Percentiles rank a stretch among this genome's conserved stretches.
Evolutionary conservation across 1,139 yeast species (phyloP).

Genomic region (Suhomyces terraborum): DNA sequence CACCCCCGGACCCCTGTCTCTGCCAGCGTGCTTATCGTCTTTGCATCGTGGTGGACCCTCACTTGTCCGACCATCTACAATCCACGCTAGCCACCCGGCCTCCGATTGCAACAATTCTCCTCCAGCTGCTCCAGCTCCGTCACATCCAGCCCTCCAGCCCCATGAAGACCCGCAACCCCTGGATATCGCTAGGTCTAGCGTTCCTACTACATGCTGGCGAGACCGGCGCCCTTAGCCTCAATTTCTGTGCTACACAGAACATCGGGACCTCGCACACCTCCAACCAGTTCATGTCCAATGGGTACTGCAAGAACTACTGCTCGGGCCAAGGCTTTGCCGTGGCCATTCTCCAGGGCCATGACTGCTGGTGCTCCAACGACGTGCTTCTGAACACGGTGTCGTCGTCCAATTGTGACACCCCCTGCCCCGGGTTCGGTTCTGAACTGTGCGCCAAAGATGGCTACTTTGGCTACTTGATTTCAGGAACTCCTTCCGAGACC

Average conservation of each 20-base stretch:
- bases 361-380: slow-evolving; percentile 65
- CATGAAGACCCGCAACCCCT: background rate
- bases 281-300: slow-evolving; percentile 49
- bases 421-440: slow-evolving; percentile 53
- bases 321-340: slow-evolving; percentile 46
- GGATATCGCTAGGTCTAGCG: background rate
- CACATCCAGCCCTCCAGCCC: too few relatives aligned
- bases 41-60: too few relatives aligned
- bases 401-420: slow-evolving; percentile 40
- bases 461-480: slow-evolving; percentile 37
- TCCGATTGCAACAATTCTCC: too few relatives aligned
- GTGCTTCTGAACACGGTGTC: slow-evolving; percentile 45
- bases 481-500: slow-evolving; percentile 23
- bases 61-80: too few relatives aligned
- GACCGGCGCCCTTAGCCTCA: slow-evolving; percentile 15
- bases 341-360: slow-evolving; percentile 52
- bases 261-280: slow-evolving; percentile 30
- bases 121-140: too few relatives aligned
- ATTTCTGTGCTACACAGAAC: slow-evolving; percentile 52
- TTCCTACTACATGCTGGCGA: background rate
- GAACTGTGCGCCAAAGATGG: slow-evolving; percentile 40
- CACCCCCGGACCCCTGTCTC: too few relatives aligned
- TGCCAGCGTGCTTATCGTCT: too few relatives aligned
- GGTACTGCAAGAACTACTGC: slow-evolving; percentile 55
- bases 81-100: too few relatives aligned